Base-by-base conservation (phyloP, 805 yeast genomes). In the Wickerhamiella spandovensis region DNA sequence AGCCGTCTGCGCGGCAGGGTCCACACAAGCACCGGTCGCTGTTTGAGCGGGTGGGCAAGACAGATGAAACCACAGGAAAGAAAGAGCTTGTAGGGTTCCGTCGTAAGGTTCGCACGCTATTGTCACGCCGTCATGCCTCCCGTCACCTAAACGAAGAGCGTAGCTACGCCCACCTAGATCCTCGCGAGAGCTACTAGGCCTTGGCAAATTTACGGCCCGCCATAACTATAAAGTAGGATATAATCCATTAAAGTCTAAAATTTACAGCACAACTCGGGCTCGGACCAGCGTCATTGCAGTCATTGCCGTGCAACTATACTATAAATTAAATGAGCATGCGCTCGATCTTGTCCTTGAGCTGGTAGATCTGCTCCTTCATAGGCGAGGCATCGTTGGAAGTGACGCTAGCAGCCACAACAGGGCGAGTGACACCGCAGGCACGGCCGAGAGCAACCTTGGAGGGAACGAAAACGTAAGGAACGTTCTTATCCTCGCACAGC, bases 371-470 rank as follows among this genome's bases (percentile, higher is more conserved):
- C 79, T 76, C 86, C 79, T 88, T 88, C 76, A 92, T 85, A 65
- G 95, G 84, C 62, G 97, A 88, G 64, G 96, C 95, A 67, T 92
- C 99, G 75, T 92, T 92, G 60, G 97, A 81, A 69, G 99, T 92
- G 68, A 92, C 92, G 56, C 95, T 84, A 58, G 97, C 97, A 67
- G 98, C 95, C 69, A 92, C 90, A 54, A 92, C 99, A 60, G 97
- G 97, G 79, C 99, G 85, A 51, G 97, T 87, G 57, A 92, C 98
- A 75, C 99, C 99, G 76, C 98, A 92, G 64, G 98, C 97, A 77
- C 99, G 86, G 71, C 99, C 99, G 64, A 92, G 78, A 57, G 98
- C 98, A 66, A 92, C 81, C 79, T 92, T 90, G 62, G 97, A 88
- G 61, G 99, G 97, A 59, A 92, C 97, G 61, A 92, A 92, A 58